These are phyloP conservation scores for Boletus barrowsii DNA, from an alignment of 768 basidiomycete genomes.

Conservation along the genomic window DNA sequence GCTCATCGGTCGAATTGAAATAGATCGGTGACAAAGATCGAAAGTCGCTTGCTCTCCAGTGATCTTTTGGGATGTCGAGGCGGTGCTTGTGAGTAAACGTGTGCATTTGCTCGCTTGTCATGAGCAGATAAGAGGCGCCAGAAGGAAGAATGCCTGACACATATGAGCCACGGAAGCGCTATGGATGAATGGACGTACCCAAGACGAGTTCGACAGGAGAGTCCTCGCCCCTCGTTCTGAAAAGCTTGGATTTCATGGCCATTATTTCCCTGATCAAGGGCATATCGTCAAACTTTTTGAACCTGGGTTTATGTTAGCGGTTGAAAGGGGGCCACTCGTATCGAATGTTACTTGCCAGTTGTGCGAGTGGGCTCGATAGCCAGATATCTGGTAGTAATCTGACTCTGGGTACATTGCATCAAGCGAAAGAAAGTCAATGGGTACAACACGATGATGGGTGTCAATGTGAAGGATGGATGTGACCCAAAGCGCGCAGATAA, in stretches of 20 bases:
- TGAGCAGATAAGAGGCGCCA: slow-evolving; percentile 46
- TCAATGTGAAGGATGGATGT: background rate
- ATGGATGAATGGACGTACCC: slow-evolving; percentile 31
- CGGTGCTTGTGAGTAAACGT: slow-evolving; percentile 19
- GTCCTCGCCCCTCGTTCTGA: slow-evolving; percentile 27
- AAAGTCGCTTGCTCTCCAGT: slow-evolving; percentile 29
- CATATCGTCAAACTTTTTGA: slow-evolving; percentile 35
- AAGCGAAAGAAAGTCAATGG: background rate
- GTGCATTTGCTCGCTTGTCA: slow-evolving; percentile 34
- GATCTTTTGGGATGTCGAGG: slow-evolving; percentile 10
- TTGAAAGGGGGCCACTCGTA: background rate
- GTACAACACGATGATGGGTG: no score
- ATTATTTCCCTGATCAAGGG: slow-evolving; percentile 30
- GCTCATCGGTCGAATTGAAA: slow-evolving; percentile 32
- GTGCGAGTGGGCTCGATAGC: slow-evolving; percentile 29
- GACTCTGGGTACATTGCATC: slow-evolving; percentile 12
- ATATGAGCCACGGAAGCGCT: background rate
- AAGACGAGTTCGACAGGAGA: slow-evolving; percentile 41
- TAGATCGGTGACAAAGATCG: slow-evolving; percentile 48
- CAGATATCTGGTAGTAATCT: slow-evolving; percentile 29
- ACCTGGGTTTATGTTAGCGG: slow-evolving; percentile 16
- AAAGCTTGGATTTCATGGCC: slow-evolving; percentile 24
- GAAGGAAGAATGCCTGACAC: slow-evolving; percentile 39
- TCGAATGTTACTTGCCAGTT: slow-evolving; percentile 14
- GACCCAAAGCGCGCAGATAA: background rate